Conservation (phyloP, 1,284 basidiomycete genomes). For the Rhodotorula glutinis region DNA sequence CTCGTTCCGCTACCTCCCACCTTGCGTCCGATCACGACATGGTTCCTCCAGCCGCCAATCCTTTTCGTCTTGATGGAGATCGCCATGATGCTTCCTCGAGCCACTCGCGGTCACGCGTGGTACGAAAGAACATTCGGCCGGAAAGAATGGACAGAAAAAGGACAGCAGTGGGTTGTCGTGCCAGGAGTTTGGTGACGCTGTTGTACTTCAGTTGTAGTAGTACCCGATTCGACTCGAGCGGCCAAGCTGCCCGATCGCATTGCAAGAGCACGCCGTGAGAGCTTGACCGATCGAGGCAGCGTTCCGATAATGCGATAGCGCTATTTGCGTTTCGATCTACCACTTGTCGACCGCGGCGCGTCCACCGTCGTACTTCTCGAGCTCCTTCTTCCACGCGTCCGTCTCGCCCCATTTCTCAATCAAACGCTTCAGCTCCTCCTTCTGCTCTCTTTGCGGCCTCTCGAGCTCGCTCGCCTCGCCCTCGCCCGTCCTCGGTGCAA, state of each 20-base stretch:
- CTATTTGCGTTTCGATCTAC: constrained; percentile 10
- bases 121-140: constrained; percentile 41
- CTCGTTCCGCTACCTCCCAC: constrained; percentile 3
- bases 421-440: constrained; percentile 68
- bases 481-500: constrained; percentile 45
- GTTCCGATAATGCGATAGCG: too few relatives aligned
- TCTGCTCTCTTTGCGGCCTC: constrained; percentile 67
- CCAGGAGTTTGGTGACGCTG: constrained; percentile 26
- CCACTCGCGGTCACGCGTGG: constrained; percentile 41
- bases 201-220: background rate
- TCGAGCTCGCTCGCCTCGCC: constrained; percentile 13
- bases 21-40: constrained; percentile 15
- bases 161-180: constrained; percentile 34
- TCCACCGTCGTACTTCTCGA: constrained; percentile 73
- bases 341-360: constrained; percentile 62
- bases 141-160: constrained; percentile 29
- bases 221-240: too few relatives aligned
- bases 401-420: constrained; percentile 76
- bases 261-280: too few relatives aligned
- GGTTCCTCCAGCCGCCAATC: constrained; percentile 21
- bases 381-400: constrained; percentile 71
- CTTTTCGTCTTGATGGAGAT: constrained; percentile 32
- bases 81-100: constrained; percentile 41
- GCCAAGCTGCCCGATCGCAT: too few relatives aligned
- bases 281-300: too few relatives aligned